Base-by-base conservation (phyloP, 176 grass and related monocot species). In the Oryza punctata region DNA sequence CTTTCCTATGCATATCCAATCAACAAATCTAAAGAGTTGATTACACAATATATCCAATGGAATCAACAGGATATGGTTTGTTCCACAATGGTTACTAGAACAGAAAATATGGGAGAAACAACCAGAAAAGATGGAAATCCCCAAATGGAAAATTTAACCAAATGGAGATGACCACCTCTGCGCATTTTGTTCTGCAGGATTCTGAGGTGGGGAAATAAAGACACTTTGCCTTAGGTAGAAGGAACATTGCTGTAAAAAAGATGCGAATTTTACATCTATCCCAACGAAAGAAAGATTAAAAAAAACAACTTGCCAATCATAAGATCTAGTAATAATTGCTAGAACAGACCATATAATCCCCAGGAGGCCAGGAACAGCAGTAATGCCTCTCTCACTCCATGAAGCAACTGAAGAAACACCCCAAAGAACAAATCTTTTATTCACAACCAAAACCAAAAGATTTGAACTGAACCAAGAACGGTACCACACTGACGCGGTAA, bases 371-470 rank as follows among this genome's bases (percentile, higher is more conserved):
- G 40, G 40, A 41, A 41, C 0, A n/a, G 5, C 1, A 65, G 11
- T 0, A 80, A 75, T 81, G 78, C n/a, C 5, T 7, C 5, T 7
- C 63, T 60, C 64, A 29, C 33, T 44, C 23, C 30, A 77, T n/a
- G 24, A 77, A 69, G 46, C 45, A 69, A 69, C 28, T 24, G 18
- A 69, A 63, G 49, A 32, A 45, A 27, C 24, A 7, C 32, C 41
- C 23, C 27, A 77, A 69, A 76, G 0, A 23, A 64, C 12, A 43
- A 12, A 88, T 65, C 65, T 70, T 47, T 65, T 47, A 15, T 7
- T 41, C 4, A 59, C 14, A 23, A 67, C 16, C 72, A 46, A 65
- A 69, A 28, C 30, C 52, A 73, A 87, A 87, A 63, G 63, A 65
- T 12, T 46, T 46, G 18, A 50, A 68, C 21, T 16, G 28, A 75